Evolutionary conservation across 768 basidiomycete species (phyloP), one percentile per base, ranked within the genome.

Genomic region (Boletales sp.): DNA sequence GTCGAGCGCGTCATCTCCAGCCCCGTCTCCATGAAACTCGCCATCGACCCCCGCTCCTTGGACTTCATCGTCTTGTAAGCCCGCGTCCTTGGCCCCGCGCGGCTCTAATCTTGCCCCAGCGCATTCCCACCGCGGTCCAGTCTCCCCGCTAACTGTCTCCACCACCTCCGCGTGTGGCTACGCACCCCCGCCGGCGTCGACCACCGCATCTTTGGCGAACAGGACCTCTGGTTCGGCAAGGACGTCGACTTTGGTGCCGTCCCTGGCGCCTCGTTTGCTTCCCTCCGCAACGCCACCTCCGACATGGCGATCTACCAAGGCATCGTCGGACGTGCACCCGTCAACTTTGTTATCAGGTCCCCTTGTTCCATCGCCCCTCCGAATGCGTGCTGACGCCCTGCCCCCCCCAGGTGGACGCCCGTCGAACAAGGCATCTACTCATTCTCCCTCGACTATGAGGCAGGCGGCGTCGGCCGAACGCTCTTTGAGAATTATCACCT

Each of bases 211-310:
- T 86, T 87, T 56, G 75, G 76, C 32, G 80, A 81, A 17, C 81
- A 83, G 55, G 80, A 83, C 24, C 59, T 86, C 24, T 86, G 83
- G 82, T 67, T 86, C 12, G 84, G 81, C 15, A 80, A 72, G 58
- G 83, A 87, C 58, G 81, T 81, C 5, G 82, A 86, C 58, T 86
- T 87, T 60, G 63, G 69, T 39, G 69, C 76, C 2, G 78, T 87
- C 38, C 67, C 70, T 17, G 76, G 84, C 40, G 82, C 80, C 10
- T 77, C 78, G 2, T 80, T 82, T 57, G 79, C 82, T 36, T 63
- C 73, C 31, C 63, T 79, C 51, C 78, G 73, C 53, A 71, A 54
- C 34, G 65, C 69, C 27, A 72, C 73, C 18, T 56, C 71, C 12
- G 74, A 74, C 50, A 68, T 73, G 62, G 74, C 80, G 51, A 59